phyloP scores from a whole-genome alignment of 441 rosid genomes.

The Erodium moschatum region DNA sequence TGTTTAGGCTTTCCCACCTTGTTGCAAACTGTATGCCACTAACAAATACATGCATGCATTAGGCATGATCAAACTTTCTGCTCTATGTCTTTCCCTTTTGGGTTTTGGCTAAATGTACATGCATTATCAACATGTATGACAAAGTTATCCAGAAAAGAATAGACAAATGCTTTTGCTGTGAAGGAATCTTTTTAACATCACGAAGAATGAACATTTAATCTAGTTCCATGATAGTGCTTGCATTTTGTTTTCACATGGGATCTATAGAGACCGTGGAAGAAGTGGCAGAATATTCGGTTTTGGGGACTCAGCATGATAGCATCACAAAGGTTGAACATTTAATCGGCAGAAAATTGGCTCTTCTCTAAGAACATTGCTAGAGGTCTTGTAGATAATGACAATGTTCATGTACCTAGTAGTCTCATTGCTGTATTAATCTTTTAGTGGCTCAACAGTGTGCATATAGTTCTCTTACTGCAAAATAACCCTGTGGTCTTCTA shows the following conservation, averaged over 20 bases:
- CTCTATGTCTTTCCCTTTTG: neutral
- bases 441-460: too few species aligned
- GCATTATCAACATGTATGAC: neutral
- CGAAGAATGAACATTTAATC: neutral
- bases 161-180: neutral
- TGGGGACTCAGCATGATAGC: too few species aligned
- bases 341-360: too few species aligned
- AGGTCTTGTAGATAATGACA: too few species aligned
- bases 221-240: neutral
- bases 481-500: too few species aligned
- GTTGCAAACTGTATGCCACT: neutral
- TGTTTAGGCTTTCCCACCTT: neutral
- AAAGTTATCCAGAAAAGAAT: neutral
- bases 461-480: too few species aligned
- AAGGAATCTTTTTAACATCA: neutral
- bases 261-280: neutral
- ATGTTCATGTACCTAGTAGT: too few species aligned
- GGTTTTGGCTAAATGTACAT: neutral
- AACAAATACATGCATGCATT: neutral
- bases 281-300: neutral
- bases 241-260: slow-evolving; percentile 3
- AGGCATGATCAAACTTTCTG: slow-evolving; percentile 1
- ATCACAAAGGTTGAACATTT: too few species aligned
- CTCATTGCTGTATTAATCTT: too few species aligned
- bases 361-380: too few species aligned